phyloP scores from a whole-genome alignment of 192 early-diverging fungal genomes.

The Coemansia sp. region DNA sequence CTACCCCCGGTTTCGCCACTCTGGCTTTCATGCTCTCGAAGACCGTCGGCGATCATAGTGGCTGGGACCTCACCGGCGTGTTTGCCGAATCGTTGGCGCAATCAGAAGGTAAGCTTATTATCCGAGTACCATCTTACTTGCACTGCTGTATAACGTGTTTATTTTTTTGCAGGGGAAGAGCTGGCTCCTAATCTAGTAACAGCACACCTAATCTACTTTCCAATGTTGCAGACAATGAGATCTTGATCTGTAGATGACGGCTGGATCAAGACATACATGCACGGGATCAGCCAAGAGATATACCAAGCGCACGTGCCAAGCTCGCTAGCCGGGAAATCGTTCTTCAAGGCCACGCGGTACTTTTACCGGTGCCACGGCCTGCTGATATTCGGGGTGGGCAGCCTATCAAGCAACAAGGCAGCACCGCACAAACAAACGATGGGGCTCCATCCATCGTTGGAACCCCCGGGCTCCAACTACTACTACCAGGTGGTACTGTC shows the following conservation, averaged over 20 bases:
- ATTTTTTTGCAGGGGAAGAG: no score
- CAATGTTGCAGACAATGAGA: not conserved
- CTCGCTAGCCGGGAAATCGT: slow-evolving; percentile 43
- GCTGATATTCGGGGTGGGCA: slow-evolving; percentile 51
- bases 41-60: slow-evolving; percentile 30
- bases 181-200: no score
- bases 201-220: not conserved
- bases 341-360: slow-evolving; percentile 42
- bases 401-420: slow-evolving; percentile 13
- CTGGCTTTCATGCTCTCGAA: slow-evolving; percentile 51
- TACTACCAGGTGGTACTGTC: slow-evolving; percentile 47
- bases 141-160: no score
- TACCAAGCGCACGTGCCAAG: slow-evolving; percentile 49
- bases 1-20: slow-evolving; percentile 47
- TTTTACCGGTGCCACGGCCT: slow-evolving; percentile 52
- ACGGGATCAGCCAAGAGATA: slow-evolving; percentile 55
- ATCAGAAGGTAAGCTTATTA: slow-evolving; percentile 28
- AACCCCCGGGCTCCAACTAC: slow-evolving; percentile 1
- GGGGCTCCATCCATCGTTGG: slow-evolving; percentile 24
- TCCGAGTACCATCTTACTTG: not conserved
- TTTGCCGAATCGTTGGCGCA: slow-evolving; percentile 32
- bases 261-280: slow-evolving; percentile 52
- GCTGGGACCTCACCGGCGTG: slow-evolving; percentile 37
- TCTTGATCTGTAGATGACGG: slow-evolving; percentile 31
- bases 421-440: slow-evolving; percentile 19